Base-by-base conservation (phyloP, 345 rosid species). In the Eutrema heterophyllum region DNA sequence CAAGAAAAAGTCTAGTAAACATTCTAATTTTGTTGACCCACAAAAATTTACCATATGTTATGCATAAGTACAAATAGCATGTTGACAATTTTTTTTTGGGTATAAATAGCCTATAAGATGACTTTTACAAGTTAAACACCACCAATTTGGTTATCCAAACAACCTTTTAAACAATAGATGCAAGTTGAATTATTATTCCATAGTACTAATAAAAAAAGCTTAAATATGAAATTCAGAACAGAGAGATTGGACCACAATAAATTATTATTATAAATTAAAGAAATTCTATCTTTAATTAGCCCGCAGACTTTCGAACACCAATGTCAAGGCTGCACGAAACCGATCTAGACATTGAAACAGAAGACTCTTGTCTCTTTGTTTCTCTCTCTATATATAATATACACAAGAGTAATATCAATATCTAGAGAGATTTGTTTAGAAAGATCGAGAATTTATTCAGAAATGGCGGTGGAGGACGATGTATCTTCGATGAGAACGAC, bases 391-490 rank as follows among this genome's bases (percentile, higher is more conserved):
- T 26, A 61, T 36, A 43, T 11, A 39, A 29, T 4, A 59, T 1
- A 58, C 14, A 66, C 58, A 43, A 69, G 2, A 46, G 21, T 63
- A 36, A 48, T 29, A 68, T 53, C 58, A 45, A 57, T 70, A 64
- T 63, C 21, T 43, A 62, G 7, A 38, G 64, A 62, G 38, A 44
- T 61, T 36, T 52, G 44, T 39, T 45, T 30, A 63, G 67, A 40
- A 18, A 75, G 27, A 68, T 50, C 9, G 1, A 51, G 38, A 41
- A 5, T 29, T 55, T 1, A 29, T 2, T 54, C 1, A 44, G 41
- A 63, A 59, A 89, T 89, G 96, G 91, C 85, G 6, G 43, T 68
- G 3, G 84, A 66, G 52, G 88, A 81, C 29, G 84, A 79, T 33
- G 81, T 64, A 24, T 43, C 77, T 35, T 36, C 80, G 11, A 71